phyloP scores from a whole-genome alignment of 2,329 filamentous ascomycete species.

The Aspergillus melleus region DNA sequence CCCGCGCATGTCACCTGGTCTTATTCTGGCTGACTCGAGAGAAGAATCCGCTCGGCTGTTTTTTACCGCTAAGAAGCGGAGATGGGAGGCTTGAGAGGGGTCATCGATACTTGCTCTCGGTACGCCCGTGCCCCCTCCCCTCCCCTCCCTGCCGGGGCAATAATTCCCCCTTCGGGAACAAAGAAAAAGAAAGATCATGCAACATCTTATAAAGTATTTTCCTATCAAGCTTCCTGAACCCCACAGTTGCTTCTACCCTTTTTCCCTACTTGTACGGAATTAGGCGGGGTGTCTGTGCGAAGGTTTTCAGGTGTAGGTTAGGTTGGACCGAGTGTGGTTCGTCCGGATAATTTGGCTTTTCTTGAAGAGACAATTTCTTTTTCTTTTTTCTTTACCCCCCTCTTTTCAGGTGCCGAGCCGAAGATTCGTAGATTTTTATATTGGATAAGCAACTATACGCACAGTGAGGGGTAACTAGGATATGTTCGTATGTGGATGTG shows the following conservation, averaged over 20 bases:
- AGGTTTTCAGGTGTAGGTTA: not conserved
- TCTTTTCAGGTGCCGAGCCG: no score
- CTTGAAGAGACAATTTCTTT: no score
- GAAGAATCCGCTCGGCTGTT: conserved; percentile 34
- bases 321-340: not conserved
- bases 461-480: no score
- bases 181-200: not conserved
- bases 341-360: not conserved
- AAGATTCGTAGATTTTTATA: no score
- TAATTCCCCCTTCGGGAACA: not conserved
- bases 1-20: conserved; percentile 16
- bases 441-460: no score
- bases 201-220: not conserved
- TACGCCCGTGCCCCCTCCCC: no score
- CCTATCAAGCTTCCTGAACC: not conserved
- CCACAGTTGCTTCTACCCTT: not conserved
- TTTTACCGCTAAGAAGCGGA: conserved; percentile 37
- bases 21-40: conserved; percentile 14
- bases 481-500: no score
- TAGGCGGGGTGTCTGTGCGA: not conserved
- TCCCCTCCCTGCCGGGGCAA: not conserved
- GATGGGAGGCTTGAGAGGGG: conserved; percentile 32
- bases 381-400: no score
- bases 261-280: not conserved
- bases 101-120: no score